phyloP scores from a whole-genome alignment of 192 early-diverging fungal genomes.

The Jimgerdemannia lactiflua region DNA sequence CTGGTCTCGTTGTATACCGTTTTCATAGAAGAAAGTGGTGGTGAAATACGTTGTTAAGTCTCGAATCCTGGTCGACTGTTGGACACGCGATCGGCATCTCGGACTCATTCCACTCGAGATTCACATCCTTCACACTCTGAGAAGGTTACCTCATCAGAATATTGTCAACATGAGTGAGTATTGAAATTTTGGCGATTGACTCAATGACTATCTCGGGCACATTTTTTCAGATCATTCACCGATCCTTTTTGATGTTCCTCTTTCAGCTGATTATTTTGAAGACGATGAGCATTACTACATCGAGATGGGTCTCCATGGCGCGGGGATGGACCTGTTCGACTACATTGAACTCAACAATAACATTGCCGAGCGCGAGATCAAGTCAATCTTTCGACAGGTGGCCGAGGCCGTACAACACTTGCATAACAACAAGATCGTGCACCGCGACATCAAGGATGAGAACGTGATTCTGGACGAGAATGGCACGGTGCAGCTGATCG shows the following conservation, averaged over 20 bases:
- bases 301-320: constrained; percentile 58
- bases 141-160: constrained; percentile 50
- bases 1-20: too few relatives aligned
- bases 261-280: constrained; percentile 67
- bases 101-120: constrained; percentile 76
- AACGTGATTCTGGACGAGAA: constrained; percentile 73
- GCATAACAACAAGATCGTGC: constrained; percentile 65
- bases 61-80: constrained; percentile 59
- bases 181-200: not conserved
- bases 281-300: constrained; percentile 72
- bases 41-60: constrained; percentile 75
- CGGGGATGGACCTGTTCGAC: constrained; percentile 65
- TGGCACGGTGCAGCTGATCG: constrained; percentile 68
- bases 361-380: constrained; percentile 53
- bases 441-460: constrained; percentile 89
- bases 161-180: constrained; percentile 48
- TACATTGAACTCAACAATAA: constrained; percentile 60
- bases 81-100: constrained; percentile 65
- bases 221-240: not conserved
- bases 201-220: too few relatives aligned
- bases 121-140: constrained; percentile 62
- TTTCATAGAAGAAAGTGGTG: constrained; percentile 43
- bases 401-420: constrained; percentile 55
- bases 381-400: constrained; percentile 56
- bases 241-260: not conserved